phyloP scores from a whole-genome alignment of 345 rosid genomes.

The Mercurialis annua region DNA sequence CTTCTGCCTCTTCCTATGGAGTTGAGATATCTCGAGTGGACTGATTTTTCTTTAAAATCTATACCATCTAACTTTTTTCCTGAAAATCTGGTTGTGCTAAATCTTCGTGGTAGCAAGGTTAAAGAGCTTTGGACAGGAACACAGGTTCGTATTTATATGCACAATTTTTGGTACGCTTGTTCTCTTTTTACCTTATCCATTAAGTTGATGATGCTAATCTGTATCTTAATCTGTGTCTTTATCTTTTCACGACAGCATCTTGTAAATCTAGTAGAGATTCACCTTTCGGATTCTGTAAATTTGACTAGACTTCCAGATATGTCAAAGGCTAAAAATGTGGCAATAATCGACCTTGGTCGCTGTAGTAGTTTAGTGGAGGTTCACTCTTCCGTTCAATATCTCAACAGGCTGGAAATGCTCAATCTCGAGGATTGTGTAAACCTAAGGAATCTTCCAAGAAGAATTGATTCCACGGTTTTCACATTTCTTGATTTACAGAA shows the following conservation, averaged over 20 bases:
- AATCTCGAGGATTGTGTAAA: background rate
- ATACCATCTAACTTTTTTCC: too few species aligned
- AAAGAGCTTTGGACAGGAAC: too few species aligned
- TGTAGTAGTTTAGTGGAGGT: background rate
- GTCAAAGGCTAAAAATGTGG: slow-evolving; percentile 27
- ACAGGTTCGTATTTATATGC: too few species aligned
- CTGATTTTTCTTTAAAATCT: too few species aligned
- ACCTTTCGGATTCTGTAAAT: slow-evolving; percentile 19
- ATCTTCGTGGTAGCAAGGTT: too few species aligned
- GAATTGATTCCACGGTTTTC: background rate
- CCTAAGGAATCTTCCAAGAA: background rate
- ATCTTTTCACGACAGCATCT: background rate
- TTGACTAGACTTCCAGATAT: slow-evolving; percentile 23
- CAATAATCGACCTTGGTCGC: slow-evolving; percentile 22
- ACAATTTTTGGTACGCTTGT: too few species aligned
- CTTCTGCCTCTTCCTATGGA: background rate
- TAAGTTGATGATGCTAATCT: too few species aligned
- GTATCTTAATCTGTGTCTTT: too few species aligned
- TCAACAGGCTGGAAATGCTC: background rate
- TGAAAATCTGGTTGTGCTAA: too few species aligned
- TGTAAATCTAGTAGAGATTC: slow-evolving; percentile 11
- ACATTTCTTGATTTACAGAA: background rate
- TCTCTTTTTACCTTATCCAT: too few species aligned
- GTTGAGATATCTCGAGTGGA: too few species aligned
- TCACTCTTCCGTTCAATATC: background rate